These are phyloP conservation scores for Debaryomyces subglobosus DNA, from an alignment of 1,139 yeast genomes.

Conservation along the genomic window DNA sequence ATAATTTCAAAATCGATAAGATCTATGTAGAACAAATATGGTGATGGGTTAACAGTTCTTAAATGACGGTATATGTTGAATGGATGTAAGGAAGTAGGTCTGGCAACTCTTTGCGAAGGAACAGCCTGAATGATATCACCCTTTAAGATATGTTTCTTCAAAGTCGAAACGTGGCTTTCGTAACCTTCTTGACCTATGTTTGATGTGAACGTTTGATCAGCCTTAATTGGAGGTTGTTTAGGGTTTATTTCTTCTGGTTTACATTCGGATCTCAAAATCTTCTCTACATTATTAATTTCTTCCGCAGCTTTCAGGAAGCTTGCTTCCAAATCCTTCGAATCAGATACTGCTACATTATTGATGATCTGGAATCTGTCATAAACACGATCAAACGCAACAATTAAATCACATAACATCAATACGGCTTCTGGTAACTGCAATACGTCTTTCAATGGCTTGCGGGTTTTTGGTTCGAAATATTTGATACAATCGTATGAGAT, in stretches of 20 bases:
- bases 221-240: constrained; percentile 70
- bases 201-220: constrained; percentile 70
- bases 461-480: constrained; percentile 91
- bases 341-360: constrained; percentile 64
- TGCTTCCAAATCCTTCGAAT: constrained; percentile 42
- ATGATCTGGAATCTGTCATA: constrained; percentile 90
- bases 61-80: constrained; percentile 93
- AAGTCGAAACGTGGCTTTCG: constrained; percentile 71
- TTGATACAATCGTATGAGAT: constrained; percentile 95
- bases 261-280: constrained; percentile 46
- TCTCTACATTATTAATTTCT: constrained; percentile 61
- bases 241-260: constrained; percentile 39
- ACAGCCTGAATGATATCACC: constrained; percentile 98
- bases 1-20: constrained; percentile 89
- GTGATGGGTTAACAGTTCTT: constrained; percentile 95
- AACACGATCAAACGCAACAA: constrained; percentile 91
- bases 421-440: constrained; percentile 87
- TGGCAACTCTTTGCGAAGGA: constrained; percentile 93
- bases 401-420: constrained; percentile 86
- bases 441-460: constrained; percentile 73
- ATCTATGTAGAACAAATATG: constrained; percentile 92
- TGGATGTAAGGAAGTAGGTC: constrained; percentile 94
- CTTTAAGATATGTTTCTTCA: constrained; percentile 78
- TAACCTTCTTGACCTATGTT: constrained; percentile 94
- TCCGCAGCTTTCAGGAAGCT: constrained; percentile 59